Percentiles rank a stretch among this genome's conserved stretches.
Evolutionary conservation across 805 yeast genomes (phyloP).

Genomic region (Candida bentonensis): DNA sequence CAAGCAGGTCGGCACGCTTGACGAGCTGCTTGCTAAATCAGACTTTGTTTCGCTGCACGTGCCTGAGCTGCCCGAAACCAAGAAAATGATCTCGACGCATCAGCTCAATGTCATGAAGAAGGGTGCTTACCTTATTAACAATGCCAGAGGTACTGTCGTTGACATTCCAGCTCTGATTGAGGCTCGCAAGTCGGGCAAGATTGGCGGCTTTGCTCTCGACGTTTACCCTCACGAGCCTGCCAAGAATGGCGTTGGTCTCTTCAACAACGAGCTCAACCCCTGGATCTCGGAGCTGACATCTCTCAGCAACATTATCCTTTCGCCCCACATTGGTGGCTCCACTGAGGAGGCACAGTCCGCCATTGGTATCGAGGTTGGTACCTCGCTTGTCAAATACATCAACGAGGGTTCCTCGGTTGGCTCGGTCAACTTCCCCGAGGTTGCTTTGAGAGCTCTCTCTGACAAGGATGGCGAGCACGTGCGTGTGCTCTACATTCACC

Average conservation of each 20-base stretch:
- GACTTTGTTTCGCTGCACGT: constrained; percentile 92
- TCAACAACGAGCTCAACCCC: constrained; percentile 55
- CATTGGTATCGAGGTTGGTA: constrained; percentile 89
- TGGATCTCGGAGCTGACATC: constrained; percentile 76
- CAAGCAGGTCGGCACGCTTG: constrained; percentile 73
- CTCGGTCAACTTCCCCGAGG: constrained; percentile 98
- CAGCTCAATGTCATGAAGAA: constrained; percentile 94
- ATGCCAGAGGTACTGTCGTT: constrained; percentile 94
- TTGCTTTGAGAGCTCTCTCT: constrained; percentile 73
- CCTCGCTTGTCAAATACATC: constrained; percentile 76
- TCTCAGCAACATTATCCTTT: constrained; percentile 75
- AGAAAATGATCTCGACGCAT: constrained; percentile 74
- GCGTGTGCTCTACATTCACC: constrained; percentile 91
- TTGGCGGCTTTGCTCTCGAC: constrained; percentile 95
- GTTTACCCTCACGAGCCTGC: constrained; percentile 97
- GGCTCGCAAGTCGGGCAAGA: constrained; percentile 84
- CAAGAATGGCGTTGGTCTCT: constrained; percentile 78
- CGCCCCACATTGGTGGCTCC: constrained; percentile 98
- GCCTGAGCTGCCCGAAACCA: constrained; percentile 88
- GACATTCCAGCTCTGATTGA: constrained; percentile 88
- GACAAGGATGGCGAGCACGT: constrained; percentile 73
- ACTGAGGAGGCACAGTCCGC: constrained; percentile 98
- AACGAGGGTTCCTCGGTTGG: constrained; percentile 93
- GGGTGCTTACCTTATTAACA: constrained; percentile 88
- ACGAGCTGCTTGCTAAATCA: constrained; percentile 64